Conservation (phyloP, 257 asterid genomes). For the Paraleonurus japonicus region DNA sequence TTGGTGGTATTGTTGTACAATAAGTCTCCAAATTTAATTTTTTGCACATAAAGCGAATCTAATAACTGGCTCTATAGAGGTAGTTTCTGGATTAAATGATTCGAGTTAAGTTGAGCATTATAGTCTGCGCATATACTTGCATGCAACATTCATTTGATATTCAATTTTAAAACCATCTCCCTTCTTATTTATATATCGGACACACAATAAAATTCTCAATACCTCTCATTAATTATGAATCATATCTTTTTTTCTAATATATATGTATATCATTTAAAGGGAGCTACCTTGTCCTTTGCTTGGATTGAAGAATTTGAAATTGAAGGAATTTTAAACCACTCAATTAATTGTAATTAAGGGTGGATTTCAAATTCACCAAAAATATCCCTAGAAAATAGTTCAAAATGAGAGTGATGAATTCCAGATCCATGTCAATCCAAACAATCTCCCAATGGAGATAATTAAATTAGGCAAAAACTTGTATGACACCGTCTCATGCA, state of each 20-base stretch:
- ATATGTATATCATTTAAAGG: neutral
- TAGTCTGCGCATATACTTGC: neutral
- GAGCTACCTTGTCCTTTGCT: neutral
- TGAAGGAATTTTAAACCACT: neutral
- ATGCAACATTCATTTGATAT: constrained; percentile 11
- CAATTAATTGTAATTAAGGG: no score
- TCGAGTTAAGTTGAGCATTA: neutral
- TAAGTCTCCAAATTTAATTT: neutral
- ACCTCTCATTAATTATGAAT: neutral
- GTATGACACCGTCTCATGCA: no score
- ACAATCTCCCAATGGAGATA: no score
- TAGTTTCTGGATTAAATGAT: constrained; percentile 19
- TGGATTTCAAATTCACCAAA: neutral
- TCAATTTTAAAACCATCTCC: neutral
- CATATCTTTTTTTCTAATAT: neutral
- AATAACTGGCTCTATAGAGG: neutral
- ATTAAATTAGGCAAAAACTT: no score
- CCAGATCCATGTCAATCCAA: no score
- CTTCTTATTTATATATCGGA: neutral
- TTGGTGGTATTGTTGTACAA: constrained; percentile 16
- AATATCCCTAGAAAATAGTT: no score
- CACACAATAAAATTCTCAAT: neutral
- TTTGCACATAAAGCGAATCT: neutral
- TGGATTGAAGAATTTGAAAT: no score
- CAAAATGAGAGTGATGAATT: no score